Evolutionary conservation across 176 grass and related monocot genomes (phyloP).

Genomic region (Coix lacrymajobi): DNA sequence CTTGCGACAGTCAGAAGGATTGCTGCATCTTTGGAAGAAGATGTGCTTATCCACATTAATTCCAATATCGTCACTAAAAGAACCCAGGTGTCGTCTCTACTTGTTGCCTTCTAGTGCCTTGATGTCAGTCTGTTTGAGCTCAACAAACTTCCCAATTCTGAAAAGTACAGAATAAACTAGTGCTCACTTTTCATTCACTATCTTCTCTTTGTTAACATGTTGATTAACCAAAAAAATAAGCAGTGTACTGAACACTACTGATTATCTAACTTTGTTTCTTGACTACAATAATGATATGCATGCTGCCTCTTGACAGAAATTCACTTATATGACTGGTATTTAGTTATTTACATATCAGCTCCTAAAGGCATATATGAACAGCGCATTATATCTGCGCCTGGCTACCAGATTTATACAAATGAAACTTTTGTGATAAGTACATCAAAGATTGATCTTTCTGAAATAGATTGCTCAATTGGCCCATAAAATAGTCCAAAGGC

Average conservation of each 20-base stretch:
- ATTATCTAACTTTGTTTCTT: neutral
- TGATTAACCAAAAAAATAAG: neutral
- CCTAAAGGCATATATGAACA: neutral
- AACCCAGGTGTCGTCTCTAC: conserved; percentile 14
- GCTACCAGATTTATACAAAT: neutral
- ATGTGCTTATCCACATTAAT: neutral
- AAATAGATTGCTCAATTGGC: neutral
- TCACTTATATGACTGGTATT: neutral
- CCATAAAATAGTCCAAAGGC: neutral
- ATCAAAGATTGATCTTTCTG: neutral
- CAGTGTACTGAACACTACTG: neutral
- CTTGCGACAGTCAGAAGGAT: neutral
- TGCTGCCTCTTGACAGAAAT: neutral
- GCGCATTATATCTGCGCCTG: neutral
- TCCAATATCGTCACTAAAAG: neutral
- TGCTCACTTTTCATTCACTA: neutral
- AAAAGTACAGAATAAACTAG: conserved; percentile 23
- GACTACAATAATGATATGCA: neutral
- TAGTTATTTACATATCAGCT: neutral
- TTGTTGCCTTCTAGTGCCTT: conserved; percentile 64
- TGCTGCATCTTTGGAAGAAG: neutral
- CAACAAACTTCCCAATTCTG: conserved; percentile 84
- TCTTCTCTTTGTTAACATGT: neutral
- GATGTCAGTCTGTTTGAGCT: conserved; percentile 81
- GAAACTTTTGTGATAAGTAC: neutral